Evolutionary conservation across 768 basidiomycete species (phyloP).

Genomic region (Pleurotus salmoneostramineus): DNA sequence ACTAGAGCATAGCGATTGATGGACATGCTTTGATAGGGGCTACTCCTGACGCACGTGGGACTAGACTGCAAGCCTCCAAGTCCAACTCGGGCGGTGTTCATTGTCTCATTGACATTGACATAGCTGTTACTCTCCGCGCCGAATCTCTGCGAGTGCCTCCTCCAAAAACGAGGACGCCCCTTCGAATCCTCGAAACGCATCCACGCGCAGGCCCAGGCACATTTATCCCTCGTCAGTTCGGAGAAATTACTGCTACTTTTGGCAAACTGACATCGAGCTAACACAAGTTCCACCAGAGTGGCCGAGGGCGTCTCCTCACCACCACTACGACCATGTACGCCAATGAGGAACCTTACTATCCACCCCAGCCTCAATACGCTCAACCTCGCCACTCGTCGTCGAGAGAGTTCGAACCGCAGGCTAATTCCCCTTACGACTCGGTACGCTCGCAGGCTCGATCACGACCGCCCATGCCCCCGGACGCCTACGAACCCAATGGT

Average conservation of each 20-base stretch:
- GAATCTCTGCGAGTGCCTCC: no score
- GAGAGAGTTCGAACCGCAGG: slow-evolving; percentile 13
- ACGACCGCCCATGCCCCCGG: background rate
- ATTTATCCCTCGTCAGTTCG: background rate
- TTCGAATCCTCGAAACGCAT: no score
- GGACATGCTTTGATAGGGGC: no score
- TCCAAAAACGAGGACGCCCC: no score
- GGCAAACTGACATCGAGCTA: background rate
- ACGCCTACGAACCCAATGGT: background rate
- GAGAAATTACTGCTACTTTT: background rate
- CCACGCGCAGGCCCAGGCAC: background rate
- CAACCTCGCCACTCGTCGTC: slow-evolving; percentile 21
- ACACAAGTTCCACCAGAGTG: background rate
- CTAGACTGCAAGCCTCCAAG: no score
- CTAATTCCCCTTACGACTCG: background rate
- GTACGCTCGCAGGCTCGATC: background rate
- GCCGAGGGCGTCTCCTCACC: background rate
- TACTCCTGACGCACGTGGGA: no score
- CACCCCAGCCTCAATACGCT: slow-evolving; percentile 16
- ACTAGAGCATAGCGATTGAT: no score
- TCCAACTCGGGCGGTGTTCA: no score
- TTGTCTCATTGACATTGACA: no score
- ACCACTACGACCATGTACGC: slow-evolving; percentile 19
- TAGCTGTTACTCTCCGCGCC: no score
- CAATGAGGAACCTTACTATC: slow-evolving; percentile 14